Evolutionary conservation across 1,284 basidiomycete genomes (phyloP).

Genomic region (Cutaneotrichosporon spelunceum): DNA sequence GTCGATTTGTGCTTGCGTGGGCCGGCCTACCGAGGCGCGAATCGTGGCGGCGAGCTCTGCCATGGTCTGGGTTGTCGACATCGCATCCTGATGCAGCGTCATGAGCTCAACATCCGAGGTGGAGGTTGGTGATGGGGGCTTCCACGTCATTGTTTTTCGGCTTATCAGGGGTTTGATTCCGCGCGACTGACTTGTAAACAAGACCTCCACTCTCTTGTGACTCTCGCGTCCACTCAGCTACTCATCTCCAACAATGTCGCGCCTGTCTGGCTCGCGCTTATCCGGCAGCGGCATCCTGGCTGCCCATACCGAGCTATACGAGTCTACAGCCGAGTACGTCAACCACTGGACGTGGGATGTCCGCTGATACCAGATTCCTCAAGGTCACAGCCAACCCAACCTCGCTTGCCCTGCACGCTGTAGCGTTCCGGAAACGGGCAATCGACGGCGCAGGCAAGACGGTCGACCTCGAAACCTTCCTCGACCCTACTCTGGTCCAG

Average conservation of each 20-base stretch:
- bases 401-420: neutral
- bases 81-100: neutral
- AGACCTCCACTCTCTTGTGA: neutral
- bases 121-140: neutral
- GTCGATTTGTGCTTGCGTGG: conserved; percentile 13
- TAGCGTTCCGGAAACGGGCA: conserved; percentile 2
- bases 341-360: too few relatives aligned
- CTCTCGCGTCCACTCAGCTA: too few relatives aligned
- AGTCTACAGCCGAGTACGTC: neutral
- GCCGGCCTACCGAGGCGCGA: conserved; percentile 16
- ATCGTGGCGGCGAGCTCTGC: conserved; percentile 11
- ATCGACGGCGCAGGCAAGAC: neutral
- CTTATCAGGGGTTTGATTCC: neutral
- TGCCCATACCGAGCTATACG: neutral
- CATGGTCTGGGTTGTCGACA: neutral
- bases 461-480: conserved; percentile 2
- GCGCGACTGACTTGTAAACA: neutral
- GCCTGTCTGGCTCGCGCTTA: neutral
- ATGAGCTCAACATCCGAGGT: neutral
- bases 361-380: neutral
- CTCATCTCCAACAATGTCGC: neutral
- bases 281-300: neutral
- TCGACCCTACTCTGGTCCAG: neutral
- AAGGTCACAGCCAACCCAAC: neutral
- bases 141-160: neutral